Evolutionary conservation across 768 basidiomycete genomes (phyloP), one percentile per base, ranked within the genome.

Genomic region (Rhizopogon roseolus): DNA sequence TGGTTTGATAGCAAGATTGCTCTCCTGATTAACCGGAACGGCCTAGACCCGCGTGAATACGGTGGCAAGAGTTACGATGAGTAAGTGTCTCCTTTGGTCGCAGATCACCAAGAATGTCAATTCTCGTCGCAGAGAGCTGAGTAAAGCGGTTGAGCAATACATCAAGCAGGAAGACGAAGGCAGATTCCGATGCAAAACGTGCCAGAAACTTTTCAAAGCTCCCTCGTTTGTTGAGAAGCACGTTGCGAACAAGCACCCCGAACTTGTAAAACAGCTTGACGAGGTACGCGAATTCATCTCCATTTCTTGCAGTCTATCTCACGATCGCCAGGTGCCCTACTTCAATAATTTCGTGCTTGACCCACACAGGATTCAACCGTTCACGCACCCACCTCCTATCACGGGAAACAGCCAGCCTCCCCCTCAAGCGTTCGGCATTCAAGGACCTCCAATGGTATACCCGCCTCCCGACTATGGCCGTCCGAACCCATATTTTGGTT

Each of bases 141-240:
- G 82, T 49, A 91, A 86, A 63, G 79, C 86, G 11, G 84, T 87
- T 22, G 88, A 89, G 53, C 85, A 85, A 2, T 80, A 79, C 67
- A 81, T 98, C 68, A 95, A 95, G 72, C 90, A 93, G 67, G 96
- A 98, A 71, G 96, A 98, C 60, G 93, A 96, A 71, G 91, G 88
- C 63, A 98, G 97, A 67, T 98, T 90, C 74, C 81, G 97, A 58
- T 99, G 97, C 76, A 96, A 92, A 76, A 86, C 86, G 28, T 99
- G 97, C 71, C 87, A 86, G 71, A 99, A 99, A 75, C 78, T 98
- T 19, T 99, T 99, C 85, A 95, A 95, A 69, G 97, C 94, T 4
- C 88, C 90, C 34, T 85, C 94, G 25, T 99, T 98, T 71, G 90
- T 98, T 45, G 93, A 96, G 73, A 98, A 98, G 77, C 97, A 99